Base-by-base conservation (phyloP, 2,329 filamentous ascomycete species). In the Penicillium sp. region DNA sequence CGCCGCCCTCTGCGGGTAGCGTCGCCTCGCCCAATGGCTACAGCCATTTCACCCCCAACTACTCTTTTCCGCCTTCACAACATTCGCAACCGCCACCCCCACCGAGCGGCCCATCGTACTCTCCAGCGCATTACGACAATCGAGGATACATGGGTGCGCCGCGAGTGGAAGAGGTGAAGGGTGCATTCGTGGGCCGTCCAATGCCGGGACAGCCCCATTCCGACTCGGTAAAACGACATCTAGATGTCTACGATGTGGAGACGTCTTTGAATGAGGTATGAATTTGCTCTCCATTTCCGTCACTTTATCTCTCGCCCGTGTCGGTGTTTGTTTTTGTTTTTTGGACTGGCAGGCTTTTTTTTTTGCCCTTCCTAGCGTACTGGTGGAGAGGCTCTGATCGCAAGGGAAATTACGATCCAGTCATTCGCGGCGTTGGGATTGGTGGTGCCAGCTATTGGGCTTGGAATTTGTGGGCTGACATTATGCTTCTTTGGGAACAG, bases 161-260 rank as follows among this genome's bases (percentile, higher is more conserved):
- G 22, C 72, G 75, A 10, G 64, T 72, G 38, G 76, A 77, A 35
- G 76, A 79, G 49, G 62, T 71, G 15, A 76, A 75, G 53, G 68
- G 67, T 49, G 71, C 70, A 34, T 62, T 64, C 42, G 62, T 67
- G 52, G 63, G 64, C 39, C 71, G 71, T 38, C 63, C 69, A n/a
- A 65, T 73, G 54, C 58, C 71, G 39, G 65, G 59, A 45, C 73
- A 69, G 48, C 71, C 74, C 22, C 78, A 78, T 60, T 71, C 70
- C 54, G 79, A 82, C 52, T 75, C 78, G 47, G 82, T 88, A n/a
- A 88, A 89, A 70, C 81, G 86, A 41, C 86, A 88, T 72, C 74
- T 88, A 3, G 86, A 88, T 42, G 80, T 82, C 50, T 88, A 85
- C 62, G 86, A 89, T 69, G 73, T 88, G 28, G 86, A 81, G 65